Percentiles rank a stretch among this genome's conserved stretches.
These are phyloP conservation scores for Saccharum officinarum DNA, from an alignment of 176 grass and related monocot species.

Conservation along the genomic window DNA sequence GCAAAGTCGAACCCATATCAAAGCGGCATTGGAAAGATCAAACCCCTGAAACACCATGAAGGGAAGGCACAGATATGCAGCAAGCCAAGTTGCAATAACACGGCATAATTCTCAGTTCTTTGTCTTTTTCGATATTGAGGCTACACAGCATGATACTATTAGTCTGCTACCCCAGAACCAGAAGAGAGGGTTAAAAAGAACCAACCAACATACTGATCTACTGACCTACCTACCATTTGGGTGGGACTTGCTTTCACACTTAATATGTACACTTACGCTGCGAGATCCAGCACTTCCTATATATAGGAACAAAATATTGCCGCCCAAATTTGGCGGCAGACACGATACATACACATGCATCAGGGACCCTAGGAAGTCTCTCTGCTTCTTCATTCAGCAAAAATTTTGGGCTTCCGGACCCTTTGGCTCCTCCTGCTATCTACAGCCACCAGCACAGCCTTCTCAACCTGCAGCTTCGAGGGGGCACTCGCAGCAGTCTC, in stretches of 20 bases:
- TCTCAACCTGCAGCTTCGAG: conserved; percentile 31
- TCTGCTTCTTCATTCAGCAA: conserved; percentile 29
- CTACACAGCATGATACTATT: too few relatives aligned
- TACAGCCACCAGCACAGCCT: conserved; percentile 40
- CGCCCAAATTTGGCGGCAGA: background rate
- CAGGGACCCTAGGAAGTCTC: background rate
- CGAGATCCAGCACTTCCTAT: conserved; percentile 5
- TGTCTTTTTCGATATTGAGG: too few relatives aligned
- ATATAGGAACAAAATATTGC: background rate
- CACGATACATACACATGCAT: conserved; percentile 23
- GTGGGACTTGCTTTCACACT: background rate
- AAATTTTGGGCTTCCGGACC: conserved; percentile 42
- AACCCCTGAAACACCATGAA: too few relatives aligned
- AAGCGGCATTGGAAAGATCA: too few relatives aligned
- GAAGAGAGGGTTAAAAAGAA: background rate
- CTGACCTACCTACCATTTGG: background rate
- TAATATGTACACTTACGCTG: conserved; percentile 36
- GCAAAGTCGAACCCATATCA: too few relatives aligned
- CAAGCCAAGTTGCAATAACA: too few relatives aligned
- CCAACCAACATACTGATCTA: background rate
- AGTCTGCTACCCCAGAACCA: too few relatives aligned
- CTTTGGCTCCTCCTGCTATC: conserved; percentile 57
- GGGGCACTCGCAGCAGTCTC: background rate
- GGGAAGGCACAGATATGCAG: too few relatives aligned
- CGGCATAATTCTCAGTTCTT: too few relatives aligned